Conservation (phyloP, 768 basidiomycete genomes). For the Pilatotrama ljubarskyi region DNA sequence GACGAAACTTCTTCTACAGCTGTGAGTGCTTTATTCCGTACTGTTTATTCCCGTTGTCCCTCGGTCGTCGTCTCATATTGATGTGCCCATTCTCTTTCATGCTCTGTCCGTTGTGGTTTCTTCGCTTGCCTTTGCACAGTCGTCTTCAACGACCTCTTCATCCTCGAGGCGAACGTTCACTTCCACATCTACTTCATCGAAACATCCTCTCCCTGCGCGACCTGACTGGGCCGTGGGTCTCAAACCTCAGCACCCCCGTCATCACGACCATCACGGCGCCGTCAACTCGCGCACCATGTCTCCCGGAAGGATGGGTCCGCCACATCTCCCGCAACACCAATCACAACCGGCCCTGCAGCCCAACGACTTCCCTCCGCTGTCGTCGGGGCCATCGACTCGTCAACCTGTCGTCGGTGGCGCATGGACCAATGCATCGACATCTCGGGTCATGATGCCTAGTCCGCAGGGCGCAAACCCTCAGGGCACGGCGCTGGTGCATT, state of each 20-base stretch:
- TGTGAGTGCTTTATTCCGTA: constrained; percentile 48
- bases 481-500: constrained; percentile 40
- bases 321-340: constrained; percentile 36
- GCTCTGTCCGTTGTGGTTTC: too few relatives aligned
- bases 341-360: constrained; percentile 46
- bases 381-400: constrained; percentile 42
- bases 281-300: constrained; percentile 40
- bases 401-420: constrained; percentile 60
- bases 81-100: constrained; percentile 1
- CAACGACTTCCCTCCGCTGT: constrained; percentile 72
- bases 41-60: constrained; percentile 12
- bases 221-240: constrained; percentile 91
- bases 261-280: constrained; percentile 48
- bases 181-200: constrained; percentile 78
- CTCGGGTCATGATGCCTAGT: constrained; percentile 49
- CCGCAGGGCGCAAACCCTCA: constrained; percentile 25
- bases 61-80: constrained; percentile 8
- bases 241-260: constrained; percentile 59
- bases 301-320: constrained; percentile 33
- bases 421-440: constrained; percentile 62
- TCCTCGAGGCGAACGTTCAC: constrained; percentile 78
- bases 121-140: constrained; percentile 39
- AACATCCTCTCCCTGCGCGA: constrained; percentile 73
- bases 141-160: constrained; percentile 76
- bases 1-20: constrained; percentile 79